phyloP scores from a whole-genome alignment of 805 yeast genomes.

The Metschnikowia cerradonensis region DNA sequence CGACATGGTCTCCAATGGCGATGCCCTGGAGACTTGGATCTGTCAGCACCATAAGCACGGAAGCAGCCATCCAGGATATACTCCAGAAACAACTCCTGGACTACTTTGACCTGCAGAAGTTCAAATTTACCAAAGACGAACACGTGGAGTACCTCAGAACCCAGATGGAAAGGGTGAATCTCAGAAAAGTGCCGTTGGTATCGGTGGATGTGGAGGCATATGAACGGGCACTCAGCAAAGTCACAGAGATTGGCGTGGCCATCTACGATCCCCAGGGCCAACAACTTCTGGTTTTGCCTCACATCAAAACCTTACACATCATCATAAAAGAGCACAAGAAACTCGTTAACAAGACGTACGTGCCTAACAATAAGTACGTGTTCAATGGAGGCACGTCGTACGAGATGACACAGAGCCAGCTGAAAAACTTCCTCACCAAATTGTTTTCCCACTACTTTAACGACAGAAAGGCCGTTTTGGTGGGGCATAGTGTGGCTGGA shows the following conservation, averaged over 20 bases:
- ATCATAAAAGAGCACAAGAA: slow-evolving; percentile 17
- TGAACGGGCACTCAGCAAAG: slow-evolving; percentile 14
- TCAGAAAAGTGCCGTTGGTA: slow-evolving; percentile 21
- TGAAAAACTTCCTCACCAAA: slow-evolving; percentile 9
- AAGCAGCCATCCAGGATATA: neutral
- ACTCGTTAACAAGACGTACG: slow-evolving; percentile 17
- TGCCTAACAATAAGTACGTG: slow-evolving; percentile 21
- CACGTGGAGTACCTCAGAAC: slow-evolving; percentile 10
- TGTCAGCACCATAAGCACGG: neutral
- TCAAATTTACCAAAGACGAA: slow-evolving; percentile 8
- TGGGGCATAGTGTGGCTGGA: slow-evolving; percentile 17
- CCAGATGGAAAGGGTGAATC: slow-evolving; percentile 21
- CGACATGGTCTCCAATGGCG: too few species aligned
- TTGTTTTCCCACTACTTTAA: slow-evolving; percentile 17
- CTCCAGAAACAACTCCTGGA: slow-evolving; percentile 5
- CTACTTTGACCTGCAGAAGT: slow-evolving; percentile 10
- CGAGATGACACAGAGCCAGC: slow-evolving; percentile 12
- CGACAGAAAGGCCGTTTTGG: slow-evolving; percentile 17
- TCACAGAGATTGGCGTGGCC: slow-evolving; percentile 25
- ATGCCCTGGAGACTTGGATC: too few species aligned
- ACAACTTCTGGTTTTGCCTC: slow-evolving; percentile 16
- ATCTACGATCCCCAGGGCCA: slow-evolving; percentile 22
- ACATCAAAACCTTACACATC: slow-evolving; percentile 19
- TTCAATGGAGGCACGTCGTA: slow-evolving; percentile 23
- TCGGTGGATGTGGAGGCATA: slow-evolving; percentile 28